Evolutionary conservation across 306 rosid species (phyloP).

Genomic region (Glycine tomentella): DNA sequence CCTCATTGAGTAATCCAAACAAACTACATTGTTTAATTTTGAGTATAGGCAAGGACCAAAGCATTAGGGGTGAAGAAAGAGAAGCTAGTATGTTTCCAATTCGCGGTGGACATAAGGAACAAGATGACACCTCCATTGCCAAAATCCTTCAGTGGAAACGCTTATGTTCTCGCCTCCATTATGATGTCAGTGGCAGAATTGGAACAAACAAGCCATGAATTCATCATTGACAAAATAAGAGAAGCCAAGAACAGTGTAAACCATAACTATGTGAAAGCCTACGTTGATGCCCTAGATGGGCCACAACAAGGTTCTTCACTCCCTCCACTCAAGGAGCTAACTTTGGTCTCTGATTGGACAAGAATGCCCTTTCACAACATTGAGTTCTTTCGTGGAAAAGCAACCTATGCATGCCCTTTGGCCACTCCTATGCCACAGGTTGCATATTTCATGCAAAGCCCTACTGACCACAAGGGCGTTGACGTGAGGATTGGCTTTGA

Average conservation of each 20-base stretch:
- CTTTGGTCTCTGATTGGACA: slow-evolving; percentile 84
- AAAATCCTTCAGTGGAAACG: slow-evolving; percentile 73
- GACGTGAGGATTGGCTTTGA: slow-evolving; percentile 69
- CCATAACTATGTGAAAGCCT: slow-evolving; percentile 61
- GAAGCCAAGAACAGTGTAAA: slow-evolving; percentile 63
- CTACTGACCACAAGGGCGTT: slow-evolving; percentile 50
- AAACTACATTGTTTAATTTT: background rate
- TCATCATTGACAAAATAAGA: slow-evolving; percentile 60
- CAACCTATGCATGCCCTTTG: slow-evolving; percentile 68
- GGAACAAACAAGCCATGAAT: slow-evolving; percentile 50
- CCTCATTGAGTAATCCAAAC: background rate
- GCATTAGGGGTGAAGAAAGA: slow-evolving; percentile 63
- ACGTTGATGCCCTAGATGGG: slow-evolving; percentile 63
- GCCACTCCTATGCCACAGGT: slow-evolving; percentile 67
- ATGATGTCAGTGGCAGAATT: slow-evolving; percentile 58
- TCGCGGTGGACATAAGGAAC: slow-evolving; percentile 71
- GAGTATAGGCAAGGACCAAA: slow-evolving; percentile 63
- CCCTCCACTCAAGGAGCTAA: slow-evolving; percentile 74
- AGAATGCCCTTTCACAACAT: slow-evolving; percentile 77
- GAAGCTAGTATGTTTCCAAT: slow-evolving; percentile 70
- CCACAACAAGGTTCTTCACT: slow-evolving; percentile 55
- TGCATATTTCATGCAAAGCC: slow-evolving; percentile 70
- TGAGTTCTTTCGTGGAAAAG: slow-evolving; percentile 57
- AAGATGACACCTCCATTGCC: slow-evolving; percentile 65
- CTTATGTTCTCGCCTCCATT: slow-evolving; percentile 76